Percentiles rank a stretch among this genome's conserved stretches.
Conservation (phyloP, 2,329 filamentous ascomycete genomes). For the Xylariales sp. region DNA sequence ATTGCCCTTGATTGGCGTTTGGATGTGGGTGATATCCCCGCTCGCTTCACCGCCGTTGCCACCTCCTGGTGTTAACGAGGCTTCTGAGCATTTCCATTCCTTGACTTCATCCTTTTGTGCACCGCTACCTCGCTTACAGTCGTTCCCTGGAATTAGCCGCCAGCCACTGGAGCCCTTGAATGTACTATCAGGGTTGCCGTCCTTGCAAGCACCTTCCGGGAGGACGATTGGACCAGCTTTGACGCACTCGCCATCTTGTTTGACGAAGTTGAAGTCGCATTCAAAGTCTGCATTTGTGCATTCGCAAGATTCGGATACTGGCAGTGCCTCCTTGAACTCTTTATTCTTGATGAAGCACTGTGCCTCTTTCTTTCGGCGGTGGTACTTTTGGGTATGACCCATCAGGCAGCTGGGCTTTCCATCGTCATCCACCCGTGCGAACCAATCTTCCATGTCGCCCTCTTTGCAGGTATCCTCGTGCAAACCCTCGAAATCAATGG, state of each 20-base stretch:
- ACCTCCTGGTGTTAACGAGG: slow-evolving; percentile 38
- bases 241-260: slow-evolving; percentile 65
- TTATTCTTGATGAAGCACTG: slow-evolving; percentile 88
- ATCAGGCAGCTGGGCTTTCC: slow-evolving; percentile 85
- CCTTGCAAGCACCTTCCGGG: slow-evolving; percentile 70
- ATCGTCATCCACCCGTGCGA: slow-evolving; percentile 74
- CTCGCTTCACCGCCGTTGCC: slow-evolving; percentile 57
- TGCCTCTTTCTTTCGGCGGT: slow-evolving; percentile 77
- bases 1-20: slow-evolving; percentile 59
- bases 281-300: slow-evolving; percentile 87
- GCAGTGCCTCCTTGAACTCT: slow-evolving; percentile 74
- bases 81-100: slow-evolving; percentile 72
- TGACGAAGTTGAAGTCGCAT: slow-evolving; percentile 89
- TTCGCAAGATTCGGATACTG: slow-evolving; percentile 69
- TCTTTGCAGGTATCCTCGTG: slow-evolving; percentile 75
- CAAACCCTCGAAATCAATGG: slow-evolving; percentile 79
- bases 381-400: slow-evolving; percentile 89
- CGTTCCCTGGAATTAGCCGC: slow-evolving; percentile 82
- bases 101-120: slow-evolving; percentile 67
- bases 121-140: slow-evolving; percentile 58
- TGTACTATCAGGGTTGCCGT: slow-evolving; percentile 57
- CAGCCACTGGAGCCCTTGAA: slow-evolving; percentile 88
- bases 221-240: slow-evolving; percentile 56
- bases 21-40: slow-evolving; percentile 61
- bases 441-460: slow-evolving; percentile 83